These are phyloP conservation scores for Candida sonorensis DNA, from an alignment of 805 yeast genomes.

Conservation along the genomic window DNA sequence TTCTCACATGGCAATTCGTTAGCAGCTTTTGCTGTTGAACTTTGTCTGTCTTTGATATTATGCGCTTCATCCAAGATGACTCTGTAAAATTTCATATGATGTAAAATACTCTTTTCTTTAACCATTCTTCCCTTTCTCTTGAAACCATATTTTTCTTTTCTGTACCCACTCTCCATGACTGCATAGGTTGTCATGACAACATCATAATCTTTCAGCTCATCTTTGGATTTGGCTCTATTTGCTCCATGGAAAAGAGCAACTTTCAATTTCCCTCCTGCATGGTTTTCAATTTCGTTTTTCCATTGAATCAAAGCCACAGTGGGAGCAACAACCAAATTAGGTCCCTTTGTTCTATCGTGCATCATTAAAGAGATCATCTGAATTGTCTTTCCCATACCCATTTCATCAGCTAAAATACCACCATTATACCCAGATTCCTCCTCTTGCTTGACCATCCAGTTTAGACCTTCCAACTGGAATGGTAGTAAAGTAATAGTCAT, in stretches of 20 bases:
- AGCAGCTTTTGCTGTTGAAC: conserved; percentile 91
- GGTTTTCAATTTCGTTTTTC: conserved; percentile 86
- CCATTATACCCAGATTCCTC: conserved; percentile 75
- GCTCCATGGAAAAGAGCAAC: conserved; percentile 84
- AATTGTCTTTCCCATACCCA: conserved; percentile 99
- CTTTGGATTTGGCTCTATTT: conserved; percentile 51
- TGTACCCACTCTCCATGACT: conserved; percentile 77
- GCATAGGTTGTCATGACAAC: conserved; percentile 90
- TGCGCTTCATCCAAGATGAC: conserved; percentile 96
- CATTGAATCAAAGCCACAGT: conserved; percentile 99
- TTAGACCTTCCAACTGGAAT: conserved; percentile 87
- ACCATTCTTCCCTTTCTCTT: conserved; percentile 62
- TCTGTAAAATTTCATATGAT: conserved; percentile 68
- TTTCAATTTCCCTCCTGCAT: conserved; percentile 64
- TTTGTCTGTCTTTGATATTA: conserved; percentile 89
- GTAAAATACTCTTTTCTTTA: conserved; percentile 72
- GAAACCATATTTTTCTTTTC: conserved; percentile 82
- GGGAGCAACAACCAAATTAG: conserved; percentile 91
- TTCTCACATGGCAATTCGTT: conserved; percentile 63
- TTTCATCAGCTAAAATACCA: conserved; percentile 95
- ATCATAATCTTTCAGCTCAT: conserved; percentile 58
- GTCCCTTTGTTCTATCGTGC: conserved; percentile 57
- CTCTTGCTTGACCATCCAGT: conserved; percentile 85
- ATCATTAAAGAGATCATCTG: conserved; percentile 88
- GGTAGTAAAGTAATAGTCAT: conserved; percentile 73